Evolutionary conservation across 2,329 filamentous ascomycete genomes (phyloP), one percentile per base, ranked within the genome.

Genomic region (Cadophora sp.): DNA sequence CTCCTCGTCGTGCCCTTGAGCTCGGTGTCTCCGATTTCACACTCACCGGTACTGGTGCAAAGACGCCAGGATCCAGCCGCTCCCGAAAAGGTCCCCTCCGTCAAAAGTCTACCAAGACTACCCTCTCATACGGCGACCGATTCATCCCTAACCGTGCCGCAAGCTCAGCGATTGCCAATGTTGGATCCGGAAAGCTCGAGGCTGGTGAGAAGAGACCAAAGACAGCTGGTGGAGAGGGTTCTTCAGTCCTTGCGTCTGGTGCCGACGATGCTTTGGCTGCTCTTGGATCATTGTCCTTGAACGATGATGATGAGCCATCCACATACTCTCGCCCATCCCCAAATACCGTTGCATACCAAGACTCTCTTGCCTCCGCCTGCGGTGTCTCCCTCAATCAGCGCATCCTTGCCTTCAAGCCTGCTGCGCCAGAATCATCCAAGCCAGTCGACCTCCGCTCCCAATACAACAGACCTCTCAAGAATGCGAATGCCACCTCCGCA

Each of bases 381-480:
- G 96, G 94, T 67, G 93, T 99, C 71, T 95, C 90, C 78, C 87
- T 97, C 71, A 97, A 94, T 84, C 97, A 94, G 65, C 92, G 96
- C 71, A 99, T 99, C 76, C 91, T 99, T 62, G 92, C 96, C 69
- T 99, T 97, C 87, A 99, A 99, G 89, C 96, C 96, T 65, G 94
- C 95, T 1, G 89, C 96, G n/a, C 96, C 96, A 4, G 96, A 98
- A 83, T 98, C 96, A 7, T 97, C 94, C 40, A 97, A 97, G 86
- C 96, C 96, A 43, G 97, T 99, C 78, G 96, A 99, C 79, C 90
- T 99, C 71, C 92, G 96, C 68, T 93, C 96, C 71, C 96, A 99
- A 80, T 99, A 99, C 87, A 99, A 98, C 86, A 91, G 96, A 70
- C 96, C 96, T 43, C 86, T 99, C 71, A 97, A 93, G 86, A 85